Base-by-base conservation (phyloP, 805 yeast genomes). In the Suhomyces vadensis region DNA sequence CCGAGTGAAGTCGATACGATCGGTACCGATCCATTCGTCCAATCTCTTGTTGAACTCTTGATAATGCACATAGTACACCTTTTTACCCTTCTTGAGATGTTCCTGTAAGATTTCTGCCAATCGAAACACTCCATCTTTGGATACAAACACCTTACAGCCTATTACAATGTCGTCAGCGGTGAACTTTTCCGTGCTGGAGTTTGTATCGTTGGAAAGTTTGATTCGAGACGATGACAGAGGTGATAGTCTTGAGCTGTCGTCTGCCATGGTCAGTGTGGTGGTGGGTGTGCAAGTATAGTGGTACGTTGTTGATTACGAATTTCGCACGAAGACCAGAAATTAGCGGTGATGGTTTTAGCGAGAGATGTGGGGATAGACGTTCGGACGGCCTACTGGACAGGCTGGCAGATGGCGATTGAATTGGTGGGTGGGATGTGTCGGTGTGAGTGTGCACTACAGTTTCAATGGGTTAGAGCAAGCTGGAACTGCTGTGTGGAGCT, bases 11-110 rank as follows among this genome's bases (percentile, higher is more conserved):
- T 89, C 87, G 8, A 94, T 82, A 41, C 95, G 75, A 27, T 81
- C 83, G 4, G 79, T 73, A 16, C 77, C 73, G 5, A 94, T 80
- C 98, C 98, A 92, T 64, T 94, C 99, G 69, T 94, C 99, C 54
- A 94, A 75, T 64, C 99, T 85, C 50, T 94, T 94, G 71, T 94
- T 94, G 73, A 84, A 94, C 54, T 91, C 96, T 42, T 82, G 88
- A 67, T 90, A 94, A 64, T 94, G 99, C 23, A 94, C 96, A 61
- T 94, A 94, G 63, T 85, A 91, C 52, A 81, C 87, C 24, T 82
- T 80, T 48, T 85, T 79, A 10, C 91, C 88, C 60, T 89, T 85
- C 56, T 87, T 82, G 37, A 77, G 65, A 49, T 87, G 88, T 39
- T 81, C 76, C 14, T 91, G 88, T 36, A 94, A 69, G 35, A 94